phyloP scores from a whole-genome alignment of 2,329 filamentous ascomycete species.

The Pseudocercospora fijiensis region DNA sequence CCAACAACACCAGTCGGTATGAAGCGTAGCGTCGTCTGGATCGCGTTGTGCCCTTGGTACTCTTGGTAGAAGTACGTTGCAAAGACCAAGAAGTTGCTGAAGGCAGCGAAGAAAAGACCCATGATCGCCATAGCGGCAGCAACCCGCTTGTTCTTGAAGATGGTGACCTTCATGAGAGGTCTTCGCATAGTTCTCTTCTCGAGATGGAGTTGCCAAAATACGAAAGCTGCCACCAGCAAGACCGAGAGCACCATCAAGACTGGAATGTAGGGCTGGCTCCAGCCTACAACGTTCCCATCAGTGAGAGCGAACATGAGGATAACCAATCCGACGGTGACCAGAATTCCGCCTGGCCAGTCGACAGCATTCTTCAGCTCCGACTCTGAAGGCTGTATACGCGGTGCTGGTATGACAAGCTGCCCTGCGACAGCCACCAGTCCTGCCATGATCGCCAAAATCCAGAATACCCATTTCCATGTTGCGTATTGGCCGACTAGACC shows the following conservation, averaged over 20 bases:
- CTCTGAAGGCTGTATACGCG: conserved; percentile 35
- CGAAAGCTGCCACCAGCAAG: conserved; percentile 57
- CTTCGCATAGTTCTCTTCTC: conserved; percentile 52
- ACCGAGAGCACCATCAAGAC: conserved; percentile 59
- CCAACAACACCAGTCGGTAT: conserved; percentile 64
- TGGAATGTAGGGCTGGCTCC: conserved; percentile 63
- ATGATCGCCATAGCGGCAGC: conserved; percentile 65
- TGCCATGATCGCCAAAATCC: conserved; percentile 61
- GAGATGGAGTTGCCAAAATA: conserved; percentile 61
- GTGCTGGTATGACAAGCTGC: conserved; percentile 59
- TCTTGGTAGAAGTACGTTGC: conserved; percentile 69
- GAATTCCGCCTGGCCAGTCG: conserved; percentile 65
- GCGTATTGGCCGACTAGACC: conserved; percentile 64
- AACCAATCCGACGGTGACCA: conserved; percentile 63
- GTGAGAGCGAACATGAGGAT: conserved; percentile 66
- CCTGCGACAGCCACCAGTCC: conserved; percentile 57
- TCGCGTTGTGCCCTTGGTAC: conserved; percentile 59
- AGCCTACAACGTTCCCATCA: conserved; percentile 68
- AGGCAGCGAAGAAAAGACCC: conserved; percentile 64
- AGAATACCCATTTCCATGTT: conserved; percentile 68
- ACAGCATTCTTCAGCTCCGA: conserved; percentile 48
- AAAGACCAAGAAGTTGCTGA: conserved; percentile 67
- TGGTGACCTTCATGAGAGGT: conserved; percentile 66
- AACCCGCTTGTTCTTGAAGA: conserved; percentile 62
- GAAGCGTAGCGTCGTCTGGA: conserved; percentile 69